Evolutionary conservation across 495 filamentous ascomycete species (phyloP).

Genomic region (Penicillium malachiteum): DNA sequence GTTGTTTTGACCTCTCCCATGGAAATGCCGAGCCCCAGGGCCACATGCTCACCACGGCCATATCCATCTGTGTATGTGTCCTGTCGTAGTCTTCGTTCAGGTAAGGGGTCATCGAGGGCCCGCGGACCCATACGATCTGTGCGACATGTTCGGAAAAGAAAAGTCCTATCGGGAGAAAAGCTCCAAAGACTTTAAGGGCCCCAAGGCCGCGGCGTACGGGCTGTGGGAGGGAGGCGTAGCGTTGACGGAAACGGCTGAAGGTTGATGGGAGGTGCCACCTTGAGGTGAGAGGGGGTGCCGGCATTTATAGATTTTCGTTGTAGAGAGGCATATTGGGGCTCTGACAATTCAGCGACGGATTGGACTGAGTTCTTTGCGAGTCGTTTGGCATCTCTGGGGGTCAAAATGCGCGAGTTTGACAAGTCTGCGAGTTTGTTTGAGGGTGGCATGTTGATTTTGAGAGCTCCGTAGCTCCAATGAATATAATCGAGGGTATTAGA

Average conservation of each 20-base stretch:
- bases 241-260: constrained; percentile 31
- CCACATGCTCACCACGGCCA: constrained; percentile 51
- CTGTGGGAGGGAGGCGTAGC: constrained; percentile 34
- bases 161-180: constrained; percentile 61
- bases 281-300: constrained; percentile 16
- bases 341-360: neutral
- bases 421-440: neutral
- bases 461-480: no score
- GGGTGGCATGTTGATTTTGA: neutral
- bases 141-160: constrained; percentile 64
- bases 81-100: constrained; percentile 64
- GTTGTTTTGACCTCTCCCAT: constrained; percentile 40
- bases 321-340: constrained; percentile 1
- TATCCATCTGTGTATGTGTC: constrained; percentile 51
- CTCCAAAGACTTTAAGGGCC: constrained; percentile 51
- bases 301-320: neutral
- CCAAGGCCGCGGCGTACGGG: constrained; percentile 29
- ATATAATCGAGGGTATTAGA: no score
- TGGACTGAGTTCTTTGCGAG: constrained; percentile 2
- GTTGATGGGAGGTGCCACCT: constrained; percentile 18
- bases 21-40: constrained; percentile 30
- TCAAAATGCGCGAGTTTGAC: constrained; percentile 16
- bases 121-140: constrained; percentile 61
- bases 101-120: constrained; percentile 76
- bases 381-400: constrained; percentile 21